Conservation (phyloP, 371 early-diverging fungal species). For the Rhizopus microsporus region DNA sequence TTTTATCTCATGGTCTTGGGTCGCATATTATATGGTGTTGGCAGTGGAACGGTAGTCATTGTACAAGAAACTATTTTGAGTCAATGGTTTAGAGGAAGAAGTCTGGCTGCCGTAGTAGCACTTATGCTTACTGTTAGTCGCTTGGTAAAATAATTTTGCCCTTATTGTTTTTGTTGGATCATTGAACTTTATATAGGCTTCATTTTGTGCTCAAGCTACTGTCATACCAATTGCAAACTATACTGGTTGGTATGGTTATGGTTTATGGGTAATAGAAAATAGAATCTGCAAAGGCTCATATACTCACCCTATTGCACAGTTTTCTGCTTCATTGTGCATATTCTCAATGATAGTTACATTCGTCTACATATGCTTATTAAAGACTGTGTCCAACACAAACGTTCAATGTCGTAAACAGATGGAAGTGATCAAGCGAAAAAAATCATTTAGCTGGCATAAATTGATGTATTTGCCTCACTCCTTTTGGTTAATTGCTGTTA, state of each 20-base stretch:
- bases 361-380: constrained; percentile 52
- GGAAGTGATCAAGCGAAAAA: constrained; percentile 44
- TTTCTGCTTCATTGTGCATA: constrained; percentile 57
- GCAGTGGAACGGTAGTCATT: constrained; percentile 66
- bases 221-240: constrained; percentile 59
- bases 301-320: constrained; percentile 19
- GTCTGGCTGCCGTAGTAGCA: constrained; percentile 59
- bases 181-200: constrained; percentile 24
- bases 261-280: constrained; percentile 57
- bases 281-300: background rate
- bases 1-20: constrained; percentile 61
- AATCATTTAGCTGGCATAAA: constrained; percentile 50
- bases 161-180: background rate
- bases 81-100: constrained; percentile 68
- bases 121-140: constrained; percentile 66
- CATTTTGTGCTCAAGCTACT: constrained; percentile 61
- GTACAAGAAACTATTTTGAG: constrained; percentile 69
- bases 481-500: constrained; percentile 59
- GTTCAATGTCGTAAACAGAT: constrained; percentile 26
- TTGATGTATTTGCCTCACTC: constrained; percentile 56
- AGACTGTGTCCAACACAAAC: constrained; percentile 12
- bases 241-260: constrained; percentile 65
- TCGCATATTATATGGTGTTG: constrained; percentile 64
- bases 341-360: constrained; percentile 62
- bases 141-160: constrained; percentile 29